phyloP scores from a whole-genome alignment of 768 basidiomycete species.

The Tulasnella sp. region DNA sequence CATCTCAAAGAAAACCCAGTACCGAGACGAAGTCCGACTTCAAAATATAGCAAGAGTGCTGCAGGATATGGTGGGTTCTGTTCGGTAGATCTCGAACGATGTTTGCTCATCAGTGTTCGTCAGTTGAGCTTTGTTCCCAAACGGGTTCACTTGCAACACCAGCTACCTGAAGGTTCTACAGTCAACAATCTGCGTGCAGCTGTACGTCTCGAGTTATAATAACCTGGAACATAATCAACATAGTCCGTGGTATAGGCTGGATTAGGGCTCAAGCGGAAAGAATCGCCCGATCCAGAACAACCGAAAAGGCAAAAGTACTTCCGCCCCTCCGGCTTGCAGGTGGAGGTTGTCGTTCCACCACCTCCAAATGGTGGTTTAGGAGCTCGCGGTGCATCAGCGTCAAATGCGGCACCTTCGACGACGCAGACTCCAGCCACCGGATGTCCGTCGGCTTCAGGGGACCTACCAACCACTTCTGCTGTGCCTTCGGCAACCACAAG shows the following conservation, averaged over 20 bases:
- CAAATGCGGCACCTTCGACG: too few species aligned
- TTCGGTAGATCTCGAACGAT: background rate
- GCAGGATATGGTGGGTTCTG: background rate
- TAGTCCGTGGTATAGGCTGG: too few species aligned
- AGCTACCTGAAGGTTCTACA: slow-evolving; percentile 3
- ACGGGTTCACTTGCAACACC: slow-evolving; percentile 7
- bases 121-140: background rate
- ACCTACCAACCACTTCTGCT: too few species aligned
- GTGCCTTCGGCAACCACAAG: too few species aligned
- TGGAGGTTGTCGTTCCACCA: background rate
- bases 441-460: too few species aligned
- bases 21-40: background rate
- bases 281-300: background rate
- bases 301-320: background rate
- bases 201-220: background rate
- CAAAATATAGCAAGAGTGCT: background rate
- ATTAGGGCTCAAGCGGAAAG: background rate
- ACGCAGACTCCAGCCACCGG: too few species aligned
- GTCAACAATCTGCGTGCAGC: background rate
- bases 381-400: too few species aligned
- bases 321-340: background rate
- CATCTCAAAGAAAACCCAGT: background rate
- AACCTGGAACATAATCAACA: background rate
- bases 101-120: background rate
- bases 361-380: background rate